phyloP scores from a whole-genome alignment of 2,329 filamentous ascomycete genomes.

The Harringtonia aguacate region DNA sequence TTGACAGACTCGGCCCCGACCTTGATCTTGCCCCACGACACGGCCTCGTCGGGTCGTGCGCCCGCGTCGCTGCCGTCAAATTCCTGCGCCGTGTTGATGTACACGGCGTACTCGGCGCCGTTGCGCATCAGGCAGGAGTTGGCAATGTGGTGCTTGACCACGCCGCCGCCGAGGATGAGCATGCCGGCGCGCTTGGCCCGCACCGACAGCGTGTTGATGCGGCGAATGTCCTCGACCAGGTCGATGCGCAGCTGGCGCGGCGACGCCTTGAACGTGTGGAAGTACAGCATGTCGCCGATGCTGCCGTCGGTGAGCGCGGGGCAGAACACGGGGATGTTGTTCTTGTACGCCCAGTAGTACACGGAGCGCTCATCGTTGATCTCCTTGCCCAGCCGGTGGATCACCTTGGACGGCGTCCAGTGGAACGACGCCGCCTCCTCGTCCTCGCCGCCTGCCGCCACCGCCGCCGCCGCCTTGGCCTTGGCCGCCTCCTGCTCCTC shows the following conservation, averaged over 20 bases:
- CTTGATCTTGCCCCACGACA: slow-evolving; percentile 99
- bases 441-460: slow-evolving; percentile 38
- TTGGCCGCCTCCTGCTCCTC: slow-evolving; percentile 72
- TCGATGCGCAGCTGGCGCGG: slow-evolving; percentile 76
- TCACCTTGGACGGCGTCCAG: slow-evolving; percentile 93
- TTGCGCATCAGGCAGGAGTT: slow-evolving; percentile 98
- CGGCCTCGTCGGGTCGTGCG: slow-evolving; percentile 87
- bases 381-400: slow-evolving; percentile 79
- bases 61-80: slow-evolving; percentile 97
- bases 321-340: slow-evolving; percentile 94
- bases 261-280: slow-evolving; percentile 88
- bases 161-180: slow-evolving; percentile 86
- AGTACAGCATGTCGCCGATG: slow-evolving; percentile 96
- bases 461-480: slow-evolving; percentile 43
- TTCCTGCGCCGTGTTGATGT: slow-evolving; percentile 94
- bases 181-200: slow-evolving; percentile 82
- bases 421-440: slow-evolving; percentile 32
- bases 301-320: slow-evolving; percentile 92
- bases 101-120: slow-evolving; percentile 91
- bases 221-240: slow-evolving; percentile 86
- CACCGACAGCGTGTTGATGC: slow-evolving; percentile 85
- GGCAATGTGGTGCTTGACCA: slow-evolving; percentile 98
- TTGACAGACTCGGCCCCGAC: slow-evolving; percentile 80
- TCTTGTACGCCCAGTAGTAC: slow-evolving; percentile 96
- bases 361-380: slow-evolving; percentile 89